phyloP scores from a whole-genome alignment of 2,329 filamentous ascomycete species.

The Diaporthe vexans region DNA sequence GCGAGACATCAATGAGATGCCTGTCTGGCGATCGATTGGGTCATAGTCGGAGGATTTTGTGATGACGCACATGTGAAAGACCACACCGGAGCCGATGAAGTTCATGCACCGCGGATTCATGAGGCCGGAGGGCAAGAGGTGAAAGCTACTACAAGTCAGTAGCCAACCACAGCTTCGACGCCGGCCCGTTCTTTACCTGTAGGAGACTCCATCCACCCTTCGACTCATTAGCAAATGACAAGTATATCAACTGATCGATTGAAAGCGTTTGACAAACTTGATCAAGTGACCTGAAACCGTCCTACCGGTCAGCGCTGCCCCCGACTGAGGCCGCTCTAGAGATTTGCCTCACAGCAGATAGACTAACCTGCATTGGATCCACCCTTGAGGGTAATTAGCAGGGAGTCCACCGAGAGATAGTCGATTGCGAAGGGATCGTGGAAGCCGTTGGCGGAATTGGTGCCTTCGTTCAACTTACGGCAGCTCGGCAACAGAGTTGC shows the following conservation, averaged over 20 bases:
- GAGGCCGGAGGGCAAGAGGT: conserved; percentile 77
- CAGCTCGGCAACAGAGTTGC: conserved; percentile 69
- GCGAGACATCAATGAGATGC: conserved; percentile 16
- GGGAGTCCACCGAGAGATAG: background rate
- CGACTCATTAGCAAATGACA: conserved; percentile 40
- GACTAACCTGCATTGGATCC: conserved; percentile 73
- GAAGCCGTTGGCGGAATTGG: conserved; percentile 18
- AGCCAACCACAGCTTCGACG: conserved; percentile 17
- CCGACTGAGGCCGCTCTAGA: conserved; percentile 7
- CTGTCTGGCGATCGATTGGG: background rate
- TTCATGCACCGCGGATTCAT: conserved; percentile 80
- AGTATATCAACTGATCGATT: conserved; percentile 11
- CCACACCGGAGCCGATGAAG: conserved; percentile 78
- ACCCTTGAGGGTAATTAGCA: conserved; percentile 45
- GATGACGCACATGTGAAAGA: conserved; percentile 69
- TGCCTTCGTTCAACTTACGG: conserved; percentile 49
- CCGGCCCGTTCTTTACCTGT: conserved; percentile 28
- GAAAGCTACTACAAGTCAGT: conserved; percentile 58
- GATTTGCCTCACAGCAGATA: conserved; percentile 44
- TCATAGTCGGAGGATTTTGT: conserved; percentile 5
- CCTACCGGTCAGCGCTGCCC: conserved; percentile 15
- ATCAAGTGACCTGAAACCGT: conserved; percentile 59
- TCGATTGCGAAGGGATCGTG: conserved; percentile 17
- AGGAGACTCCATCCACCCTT: conserved; percentile 25
- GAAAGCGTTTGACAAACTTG: conserved; percentile 8